These are phyloP conservation scores for Magnolia changhungtana DNA, from an alignment of 164 flowering plant species.

Conservation along the genomic window DNA sequence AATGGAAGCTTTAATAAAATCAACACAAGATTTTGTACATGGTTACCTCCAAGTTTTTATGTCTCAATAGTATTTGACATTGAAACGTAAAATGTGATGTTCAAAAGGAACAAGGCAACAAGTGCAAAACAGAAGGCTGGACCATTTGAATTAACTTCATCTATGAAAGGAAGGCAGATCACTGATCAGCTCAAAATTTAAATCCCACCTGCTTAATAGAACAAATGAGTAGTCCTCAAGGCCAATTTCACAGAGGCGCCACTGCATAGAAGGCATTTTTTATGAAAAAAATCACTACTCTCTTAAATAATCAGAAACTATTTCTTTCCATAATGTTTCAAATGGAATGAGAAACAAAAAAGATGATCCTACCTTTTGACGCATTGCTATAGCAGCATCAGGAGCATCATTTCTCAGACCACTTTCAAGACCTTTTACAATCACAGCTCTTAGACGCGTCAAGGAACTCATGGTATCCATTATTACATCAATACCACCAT, in stretches of 20 bases:
- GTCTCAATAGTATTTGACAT: too few species aligned
- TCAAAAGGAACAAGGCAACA: too few species aligned
- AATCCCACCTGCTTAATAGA: conserved; percentile 80
- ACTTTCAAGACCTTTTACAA: conserved; percentile 86
- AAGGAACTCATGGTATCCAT: conserved; percentile 58
- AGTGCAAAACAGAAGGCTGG: too few species aligned
- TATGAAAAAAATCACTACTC: background rate
- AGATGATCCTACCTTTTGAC: conserved; percentile 64
- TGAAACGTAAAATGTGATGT: too few species aligned
- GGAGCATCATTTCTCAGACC: conserved; percentile 95
- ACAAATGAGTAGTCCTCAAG: conserved; percentile 93
- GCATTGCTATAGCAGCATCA: conserved; percentile 94
- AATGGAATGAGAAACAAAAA: conserved; percentile 3
- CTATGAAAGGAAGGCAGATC: too few species aligned
- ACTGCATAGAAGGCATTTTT: conserved; percentile 40
- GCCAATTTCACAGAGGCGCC: conserved; percentile 98
- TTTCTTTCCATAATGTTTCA: background rate
- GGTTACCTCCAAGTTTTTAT: too few species aligned
- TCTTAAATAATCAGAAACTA: background rate
- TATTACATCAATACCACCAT: conserved; percentile 33
- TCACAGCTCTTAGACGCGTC: conserved; percentile 47
- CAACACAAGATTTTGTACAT: too few species aligned
- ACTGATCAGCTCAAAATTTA: background rate
- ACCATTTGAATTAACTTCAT: too few species aligned
- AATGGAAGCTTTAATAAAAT: too few species aligned